Conservation (phyloP, 2,329 filamentous ascomycete genomes). For the Pleurostoma richardsiae region DNA sequence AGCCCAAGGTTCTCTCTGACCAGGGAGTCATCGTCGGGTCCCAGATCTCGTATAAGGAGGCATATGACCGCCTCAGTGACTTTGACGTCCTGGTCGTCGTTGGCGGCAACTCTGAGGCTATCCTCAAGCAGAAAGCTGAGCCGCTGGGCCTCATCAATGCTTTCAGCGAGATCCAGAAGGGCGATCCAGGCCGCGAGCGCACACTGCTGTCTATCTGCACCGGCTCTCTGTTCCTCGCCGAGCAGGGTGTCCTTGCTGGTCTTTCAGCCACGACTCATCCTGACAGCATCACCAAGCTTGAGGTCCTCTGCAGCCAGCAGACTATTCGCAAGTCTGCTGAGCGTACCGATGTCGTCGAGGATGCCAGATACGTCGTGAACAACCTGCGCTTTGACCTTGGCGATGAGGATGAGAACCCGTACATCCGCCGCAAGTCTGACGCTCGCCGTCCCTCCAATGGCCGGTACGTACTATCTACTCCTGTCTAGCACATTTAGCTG, state of each 20-base stretch:
- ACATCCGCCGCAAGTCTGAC: constrained; percentile 72
- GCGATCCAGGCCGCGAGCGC: constrained; percentile 73
- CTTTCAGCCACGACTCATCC: constrained; percentile 79
- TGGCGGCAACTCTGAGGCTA: constrained; percentile 60
- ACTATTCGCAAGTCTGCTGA: constrained; percentile 65
- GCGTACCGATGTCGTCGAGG: constrained; percentile 78
- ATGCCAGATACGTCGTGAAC: constrained; percentile 81
- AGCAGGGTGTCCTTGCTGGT: constrained; percentile 72
- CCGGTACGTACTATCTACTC: constrained; percentile 36
- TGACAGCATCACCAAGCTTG: constrained; percentile 73
- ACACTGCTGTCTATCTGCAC: constrained; percentile 78
- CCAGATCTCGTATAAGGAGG: constrained; percentile 75
- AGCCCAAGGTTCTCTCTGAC: constrained; percentile 49
- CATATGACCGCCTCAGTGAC: constrained; percentile 66
- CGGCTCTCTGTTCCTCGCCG: constrained; percentile 70
- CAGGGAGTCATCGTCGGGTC: constrained; percentile 67
- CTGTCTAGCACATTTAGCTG: background rate
- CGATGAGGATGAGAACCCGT: constrained; percentile 77
- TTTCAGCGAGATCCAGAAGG: constrained; percentile 75
- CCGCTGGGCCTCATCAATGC: constrained; percentile 69
- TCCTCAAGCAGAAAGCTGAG: constrained; percentile 64
- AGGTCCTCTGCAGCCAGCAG: constrained; percentile 73
- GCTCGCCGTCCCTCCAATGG: constrained; percentile 57
- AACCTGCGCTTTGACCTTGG: constrained; percentile 83
- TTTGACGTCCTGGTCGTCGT: constrained; percentile 77